These are phyloP conservation scores for Reticulascus tulasneorum DNA, from an alignment of 2,329 filamentous ascomycete genomes.

Conservation along the genomic window DNA sequence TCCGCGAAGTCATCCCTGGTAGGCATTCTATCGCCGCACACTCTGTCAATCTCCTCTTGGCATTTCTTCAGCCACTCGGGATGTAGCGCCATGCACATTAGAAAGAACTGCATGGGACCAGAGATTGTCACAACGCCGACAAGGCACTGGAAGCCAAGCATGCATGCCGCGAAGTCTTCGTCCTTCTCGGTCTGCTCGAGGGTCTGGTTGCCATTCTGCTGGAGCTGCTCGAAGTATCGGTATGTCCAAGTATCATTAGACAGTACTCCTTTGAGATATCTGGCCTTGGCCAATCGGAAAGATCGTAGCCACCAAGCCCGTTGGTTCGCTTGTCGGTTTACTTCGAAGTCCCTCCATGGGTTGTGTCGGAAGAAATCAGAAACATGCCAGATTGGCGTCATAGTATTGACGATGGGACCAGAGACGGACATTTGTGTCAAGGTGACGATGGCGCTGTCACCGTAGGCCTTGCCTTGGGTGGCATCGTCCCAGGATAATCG, in stretches of 20 bases:
- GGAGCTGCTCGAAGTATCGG: conserved; percentile 43
- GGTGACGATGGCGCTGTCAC: conserved; percentile 41
- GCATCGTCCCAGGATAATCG: conserved; percentile 47
- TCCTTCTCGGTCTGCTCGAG: conserved; percentile 38
- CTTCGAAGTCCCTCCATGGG: conserved; percentile 44
- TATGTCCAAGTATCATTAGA: conserved; percentile 43
- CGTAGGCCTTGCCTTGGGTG: conserved; percentile 39
- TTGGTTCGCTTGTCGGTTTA: conserved; percentile 37
- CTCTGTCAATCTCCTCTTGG: conserved; percentile 54
- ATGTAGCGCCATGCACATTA: conserved; percentile 49
- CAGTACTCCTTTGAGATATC: conserved; percentile 35
- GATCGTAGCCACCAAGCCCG: conserved; percentile 42
- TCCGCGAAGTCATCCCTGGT: conserved; percentile 44
- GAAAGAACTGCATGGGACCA: conserved; percentile 46
- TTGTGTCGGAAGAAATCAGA: conserved; percentile 35
- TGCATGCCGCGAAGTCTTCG: conserved; percentile 44
- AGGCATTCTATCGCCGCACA: conserved; percentile 51
- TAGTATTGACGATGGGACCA: conserved; percentile 45
- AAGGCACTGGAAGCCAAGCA: conserved; percentile 48
- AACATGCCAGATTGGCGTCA: conserved; percentile 44
- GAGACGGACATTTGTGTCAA: conserved; percentile 49
- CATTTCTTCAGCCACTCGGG: conserved; percentile 49
- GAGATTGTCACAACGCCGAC: conserved; percentile 47
- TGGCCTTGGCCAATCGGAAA: conserved; percentile 35
- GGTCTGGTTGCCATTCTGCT: conserved; percentile 31